These are phyloP conservation scores for Schizochytrium sp. DNA, from an alignment of 108 stramenopile species.

Conservation along the genomic window DNA sequence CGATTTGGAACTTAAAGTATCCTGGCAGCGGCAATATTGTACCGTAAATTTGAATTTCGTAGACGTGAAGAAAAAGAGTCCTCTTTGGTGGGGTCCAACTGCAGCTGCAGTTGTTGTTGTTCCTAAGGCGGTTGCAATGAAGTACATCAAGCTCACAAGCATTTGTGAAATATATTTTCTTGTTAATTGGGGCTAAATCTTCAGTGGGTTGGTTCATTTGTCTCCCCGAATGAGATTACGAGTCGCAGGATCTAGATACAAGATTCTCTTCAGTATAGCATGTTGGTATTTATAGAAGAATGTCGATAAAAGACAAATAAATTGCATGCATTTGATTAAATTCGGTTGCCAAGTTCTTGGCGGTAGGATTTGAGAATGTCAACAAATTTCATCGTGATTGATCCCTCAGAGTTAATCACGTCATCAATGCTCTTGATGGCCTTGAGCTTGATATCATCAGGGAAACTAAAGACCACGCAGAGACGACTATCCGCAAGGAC, in stretches of 20 bases:
- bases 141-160: too few relatives aligned
- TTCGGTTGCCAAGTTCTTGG: constrained; percentile 51
- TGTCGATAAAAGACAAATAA: background rate
- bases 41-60: too few relatives aligned
- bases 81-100: background rate
- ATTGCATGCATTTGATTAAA: background rate
- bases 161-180: too few relatives aligned
- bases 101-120: background rate
- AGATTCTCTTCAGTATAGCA: background rate
- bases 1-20: too few relatives aligned
- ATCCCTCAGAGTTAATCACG: constrained; percentile 12
- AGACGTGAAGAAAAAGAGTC: too few relatives aligned
- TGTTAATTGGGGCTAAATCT: background rate
- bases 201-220: background rate
- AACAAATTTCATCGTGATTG: constrained; percentile 42
- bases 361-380: constrained; percentile 59
- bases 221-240: background rate
- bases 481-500: constrained; percentile 47
- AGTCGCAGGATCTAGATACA: background rate
- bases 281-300: background rate
- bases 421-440: constrained; percentile 41
- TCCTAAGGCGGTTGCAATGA: background rate
- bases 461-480: constrained; percentile 58
- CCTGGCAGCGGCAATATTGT: too few relatives aligned
- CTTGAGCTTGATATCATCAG: constrained; percentile 60